Evolutionary conservation across 768 basidiomycete species (phyloP), one percentile per base, ranked within the genome.

Genomic region (Boletus sp.): DNA sequence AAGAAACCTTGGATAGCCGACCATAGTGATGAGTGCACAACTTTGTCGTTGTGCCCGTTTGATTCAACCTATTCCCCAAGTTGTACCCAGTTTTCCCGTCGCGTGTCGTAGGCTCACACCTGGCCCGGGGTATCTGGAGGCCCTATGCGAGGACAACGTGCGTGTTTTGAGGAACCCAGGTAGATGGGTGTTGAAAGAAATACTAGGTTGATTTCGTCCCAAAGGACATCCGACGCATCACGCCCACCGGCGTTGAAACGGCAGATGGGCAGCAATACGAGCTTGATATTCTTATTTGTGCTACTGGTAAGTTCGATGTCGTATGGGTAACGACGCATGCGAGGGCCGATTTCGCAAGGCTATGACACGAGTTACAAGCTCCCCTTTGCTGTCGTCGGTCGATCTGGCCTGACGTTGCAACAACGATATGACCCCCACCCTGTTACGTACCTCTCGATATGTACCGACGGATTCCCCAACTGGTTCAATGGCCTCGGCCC

Each of bases 391-490:
- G 73, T 87, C 61, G 68, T 84, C 51, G 84, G 84, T 5, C 79
- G 82, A 12, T 70, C 76, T 20, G 84, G 85, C 3, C 61, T 77
- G 9, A 75, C 80, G 50, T 71, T 89, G 5, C 76, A 77, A 51
- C 76, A 82, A n/a, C 78, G 78, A 53, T 85, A 81, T 68, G 74
- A 68, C 1, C 82, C 84, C 4, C 75, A 83, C 60, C 83, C 86
- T 2, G 68, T 69, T 11, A 79, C 83, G 5, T 89, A 89, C 67
- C 75, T 89, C 7, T 76, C 81, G 7, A 65, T 87, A 33, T 78
- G 80, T 20, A 77, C 83, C 18, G 81, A 85, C 47, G 83, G 81
- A 8, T 87, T 87, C 70, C 87, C 87, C n/a, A 88, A 86, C 69
- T 82, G 79, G 78, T 87, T 87, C 74, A 74, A 78, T 52, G 64